These are phyloP conservation scores for Aspergillus diversus DNA, from an alignment of 495 filamentous ascomycete species.

Conservation along the genomic window DNA sequence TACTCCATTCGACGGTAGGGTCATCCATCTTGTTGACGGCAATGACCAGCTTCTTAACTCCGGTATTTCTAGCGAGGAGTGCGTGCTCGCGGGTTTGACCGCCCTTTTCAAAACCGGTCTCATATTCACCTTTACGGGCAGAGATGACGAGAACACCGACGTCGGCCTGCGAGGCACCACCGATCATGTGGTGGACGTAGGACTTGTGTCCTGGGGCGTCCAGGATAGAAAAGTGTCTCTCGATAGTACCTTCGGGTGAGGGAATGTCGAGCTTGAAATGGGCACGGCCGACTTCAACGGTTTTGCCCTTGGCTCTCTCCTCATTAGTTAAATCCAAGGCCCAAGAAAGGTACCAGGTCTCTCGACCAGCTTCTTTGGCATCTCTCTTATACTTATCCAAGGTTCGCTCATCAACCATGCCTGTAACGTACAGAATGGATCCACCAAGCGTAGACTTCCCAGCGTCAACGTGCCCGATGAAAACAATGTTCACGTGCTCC, in stretches of 20 bases:
- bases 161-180: conserved; percentile 94
- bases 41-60: conserved; percentile 91
- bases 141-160: conserved; percentile 95
- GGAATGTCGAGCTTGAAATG: conserved; percentile 92
- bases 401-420: conserved; percentile 98
- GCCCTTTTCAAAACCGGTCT: conserved; percentile 99
- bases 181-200: conserved; percentile 95
- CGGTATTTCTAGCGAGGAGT: conserved; percentile 95
- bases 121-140: conserved; percentile 97
- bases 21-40: conserved; percentile 99
- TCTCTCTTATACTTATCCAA: conserved; percentile 98
- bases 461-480: conserved; percentile 97
- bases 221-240: conserved; percentile 78
- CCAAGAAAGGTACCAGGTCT: conserved; percentile 99
- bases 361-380: conserved; percentile 92
- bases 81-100: conserved; percentile 98
- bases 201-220: conserved; percentile 98
- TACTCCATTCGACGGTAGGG: conserved; percentile 90
- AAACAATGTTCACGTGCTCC: conserved; percentile 97
- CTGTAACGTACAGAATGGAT: conserved; percentile 86
- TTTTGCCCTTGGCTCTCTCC: conserved; percentile 96
- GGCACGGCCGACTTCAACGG: conserved; percentile 93
- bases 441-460: conserved; percentile 97
- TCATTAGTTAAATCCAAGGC: conserved; percentile 95
- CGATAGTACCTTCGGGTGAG: conserved; percentile 46